Evolutionary conservation across 1,284 basidiomycete genomes (phyloP), one percentile per base, ranked within the genome.

Genomic region (Trametes sp.): DNA sequence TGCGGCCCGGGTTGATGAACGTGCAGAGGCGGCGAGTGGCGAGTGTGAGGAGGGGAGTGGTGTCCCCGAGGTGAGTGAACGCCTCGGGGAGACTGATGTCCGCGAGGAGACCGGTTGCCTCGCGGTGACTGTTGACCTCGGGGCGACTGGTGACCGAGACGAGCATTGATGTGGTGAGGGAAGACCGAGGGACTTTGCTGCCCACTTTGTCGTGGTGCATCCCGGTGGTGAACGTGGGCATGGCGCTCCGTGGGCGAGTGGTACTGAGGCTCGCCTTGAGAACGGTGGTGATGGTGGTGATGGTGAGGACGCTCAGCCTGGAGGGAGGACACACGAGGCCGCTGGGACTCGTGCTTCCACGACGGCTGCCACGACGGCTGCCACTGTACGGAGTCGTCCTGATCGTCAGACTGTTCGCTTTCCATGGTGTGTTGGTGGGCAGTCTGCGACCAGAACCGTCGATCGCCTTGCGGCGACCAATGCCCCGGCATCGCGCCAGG

Each of bases 331-430:
- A 42, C 24, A 24, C 59, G 52, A 11, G 61, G 14, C 13, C 58
- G 54, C 21, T 51, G 46, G 70, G 67, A 19, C 1, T 57, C 61
- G 19, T 42, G 45, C n/a, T n/a, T n/a, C n/a, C n/a, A n/a, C n/a
- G n/a, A n/a, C n/a, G 42, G 50, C 35, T 54, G 60, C 53, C 58
- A 62, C 4, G 65, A 52, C 19, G 59, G 56, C 29, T 63, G 64
- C 59, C 52, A 59, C 8, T 29, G 26, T 2, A 6, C 29, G 8
- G 42, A 7, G 4, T n/a, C 46, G 14, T 31, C 44, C n/a, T 65
- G 63, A 48, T 65, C 66, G 45, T 67, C 66, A 7, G 66, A 67
- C 46, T 67, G 66, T 23, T 67, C 66, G 51, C 63, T 67, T 36
- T 65, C 66, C 36, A 57, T 61, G 2, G 42, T n/a, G 45, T 58